A percentile compares a stretch with the other conserved stretches of the same genome.
Evolutionary conservation across 768 basidiomycete genomes (phyloP).

Genomic region (Leccinum rimulosum): DNA sequence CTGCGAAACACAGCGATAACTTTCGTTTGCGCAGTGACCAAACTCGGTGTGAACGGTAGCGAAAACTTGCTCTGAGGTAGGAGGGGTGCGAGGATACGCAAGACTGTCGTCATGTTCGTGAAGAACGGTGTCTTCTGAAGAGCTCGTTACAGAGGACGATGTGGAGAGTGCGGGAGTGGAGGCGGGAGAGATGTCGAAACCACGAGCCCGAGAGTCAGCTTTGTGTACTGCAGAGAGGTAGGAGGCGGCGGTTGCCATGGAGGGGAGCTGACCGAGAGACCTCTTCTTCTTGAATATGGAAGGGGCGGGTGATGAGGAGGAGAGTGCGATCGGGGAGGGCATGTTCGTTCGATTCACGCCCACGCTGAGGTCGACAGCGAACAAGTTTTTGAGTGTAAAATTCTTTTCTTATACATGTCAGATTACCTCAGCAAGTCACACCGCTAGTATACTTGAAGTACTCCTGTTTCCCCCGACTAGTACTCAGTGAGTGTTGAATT

Average conservation of each 20-base stretch:
- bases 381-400: too few species aligned
- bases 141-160: constrained; percentile 68
- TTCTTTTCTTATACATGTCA: too few species aligned
- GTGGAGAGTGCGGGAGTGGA: constrained; percentile 73
- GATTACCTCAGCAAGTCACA: too few species aligned
- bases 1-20: constrained; percentile 64
- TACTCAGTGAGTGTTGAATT: too few species aligned
- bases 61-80: constrained; percentile 79
- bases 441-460: too few species aligned
- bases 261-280: constrained; percentile 33
- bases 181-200: constrained; percentile 45
- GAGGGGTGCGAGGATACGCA: constrained; percentile 59
- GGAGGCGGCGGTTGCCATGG: constrained; percentile 52
- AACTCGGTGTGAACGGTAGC: constrained; percentile 86
- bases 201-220: constrained; percentile 67
- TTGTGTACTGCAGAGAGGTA: constrained; percentile 61
- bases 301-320: constrained; percentile 40
- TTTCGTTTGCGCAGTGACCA: constrained; percentile 82
- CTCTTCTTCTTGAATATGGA: constrained; percentile 66
- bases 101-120: constrained; percentile 56
- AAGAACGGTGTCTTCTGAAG: constrained; percentile 66
- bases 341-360: constrained; percentile 18
- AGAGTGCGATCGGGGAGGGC: constrained; percentile 65
- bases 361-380: constrained; percentile 5
- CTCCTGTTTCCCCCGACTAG: too few species aligned